Evolutionary conservation across 345 rosid species (phyloP).

Genomic region (Lepidium africanum): DNA sequence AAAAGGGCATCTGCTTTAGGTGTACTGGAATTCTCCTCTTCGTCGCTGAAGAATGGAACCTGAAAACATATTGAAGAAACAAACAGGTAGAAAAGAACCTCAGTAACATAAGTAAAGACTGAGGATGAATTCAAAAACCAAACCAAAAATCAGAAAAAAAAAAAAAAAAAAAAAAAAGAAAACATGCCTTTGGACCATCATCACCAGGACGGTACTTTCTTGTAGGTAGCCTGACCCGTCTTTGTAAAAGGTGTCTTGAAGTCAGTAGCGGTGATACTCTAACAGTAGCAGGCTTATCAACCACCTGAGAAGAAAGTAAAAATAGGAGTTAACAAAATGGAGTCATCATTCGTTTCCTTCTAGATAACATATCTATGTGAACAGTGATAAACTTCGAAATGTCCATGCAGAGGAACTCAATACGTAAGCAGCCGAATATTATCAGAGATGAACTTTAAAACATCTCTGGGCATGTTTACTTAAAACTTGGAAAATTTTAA

Average conservation of each 20-base stretch:
- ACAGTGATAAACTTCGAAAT: not conserved
- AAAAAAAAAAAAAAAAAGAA: not conserved
- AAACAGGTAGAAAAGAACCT: not conserved
- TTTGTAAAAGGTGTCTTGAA: conserved; percentile 70
- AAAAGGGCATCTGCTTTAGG: conserved; percentile 89
- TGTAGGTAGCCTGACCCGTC: conserved; percentile 62
- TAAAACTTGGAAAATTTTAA: not conserved
- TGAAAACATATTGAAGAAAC: conserved; percentile 30
- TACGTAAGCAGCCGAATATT: not conserved
- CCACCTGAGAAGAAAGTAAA: conserved; percentile 41
- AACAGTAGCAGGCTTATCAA: conserved; percentile 70
- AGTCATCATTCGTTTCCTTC: not conserved
- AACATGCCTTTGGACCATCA: conserved; percentile 60
- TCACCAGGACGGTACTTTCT: conserved; percentile 71
- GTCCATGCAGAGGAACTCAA: not conserved
- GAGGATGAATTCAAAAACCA: not conserved
- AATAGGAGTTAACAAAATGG: not conserved
- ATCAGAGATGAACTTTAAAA: not conserved
- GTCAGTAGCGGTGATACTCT: conserved; percentile 76
- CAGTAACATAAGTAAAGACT: not conserved
- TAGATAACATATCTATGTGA: not conserved
- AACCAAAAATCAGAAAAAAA: not conserved
- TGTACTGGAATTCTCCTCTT: conserved; percentile 66
- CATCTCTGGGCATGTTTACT: not conserved
- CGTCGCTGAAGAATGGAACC: conserved; percentile 86